Conservation (phyloP, 805 yeast species). For the Saccharomycopsis synnaedendra region DNA sequence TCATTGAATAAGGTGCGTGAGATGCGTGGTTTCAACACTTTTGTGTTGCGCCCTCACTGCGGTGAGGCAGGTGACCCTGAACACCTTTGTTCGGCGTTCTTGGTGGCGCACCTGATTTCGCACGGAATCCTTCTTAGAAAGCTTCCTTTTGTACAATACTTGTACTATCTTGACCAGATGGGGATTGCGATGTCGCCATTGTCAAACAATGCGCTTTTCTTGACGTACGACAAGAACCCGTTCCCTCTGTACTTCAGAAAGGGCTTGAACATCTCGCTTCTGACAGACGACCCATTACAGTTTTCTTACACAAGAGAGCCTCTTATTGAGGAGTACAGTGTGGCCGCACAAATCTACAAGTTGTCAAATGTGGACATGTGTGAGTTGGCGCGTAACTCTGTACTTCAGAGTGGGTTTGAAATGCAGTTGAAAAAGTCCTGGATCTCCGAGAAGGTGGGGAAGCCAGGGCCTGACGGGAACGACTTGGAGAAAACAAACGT, state of each 20-base stretch:
- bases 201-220: constrained; percentile 89
- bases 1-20: constrained; percentile 79
- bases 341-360: constrained; percentile 96
- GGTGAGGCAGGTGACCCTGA: constrained; percentile 99
- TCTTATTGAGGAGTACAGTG: constrained; percentile 92
- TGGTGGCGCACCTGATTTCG: constrained; percentile 84
- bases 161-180: constrained; percentile 87
- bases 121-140: constrained; percentile 93
- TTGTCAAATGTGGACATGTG: constrained; percentile 94
- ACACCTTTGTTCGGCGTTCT: constrained; percentile 80
- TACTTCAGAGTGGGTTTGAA: constrained; percentile 91
- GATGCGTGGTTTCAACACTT: constrained; percentile 68
- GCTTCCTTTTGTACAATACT: constrained; percentile 88
- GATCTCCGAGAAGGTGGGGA: constrained; percentile 10
- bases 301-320: constrained; percentile 97
- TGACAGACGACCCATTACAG: constrained; percentile 97
- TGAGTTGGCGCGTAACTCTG: constrained; percentile 90
- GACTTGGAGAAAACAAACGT: constrained; percentile 92
- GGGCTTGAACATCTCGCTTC: constrained; percentile 87
- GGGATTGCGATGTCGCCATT: constrained; percentile 98
- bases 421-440: constrained; percentile 77
- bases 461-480: constrained; percentile 56
- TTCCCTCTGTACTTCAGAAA: constrained; percentile 82
- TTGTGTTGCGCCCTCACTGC: constrained; percentile 94
- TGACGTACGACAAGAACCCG: constrained; percentile 96